Evolutionary conservation across 768 basidiomycete species (phyloP).

Genomic region (Lentinula sp.): DNA sequence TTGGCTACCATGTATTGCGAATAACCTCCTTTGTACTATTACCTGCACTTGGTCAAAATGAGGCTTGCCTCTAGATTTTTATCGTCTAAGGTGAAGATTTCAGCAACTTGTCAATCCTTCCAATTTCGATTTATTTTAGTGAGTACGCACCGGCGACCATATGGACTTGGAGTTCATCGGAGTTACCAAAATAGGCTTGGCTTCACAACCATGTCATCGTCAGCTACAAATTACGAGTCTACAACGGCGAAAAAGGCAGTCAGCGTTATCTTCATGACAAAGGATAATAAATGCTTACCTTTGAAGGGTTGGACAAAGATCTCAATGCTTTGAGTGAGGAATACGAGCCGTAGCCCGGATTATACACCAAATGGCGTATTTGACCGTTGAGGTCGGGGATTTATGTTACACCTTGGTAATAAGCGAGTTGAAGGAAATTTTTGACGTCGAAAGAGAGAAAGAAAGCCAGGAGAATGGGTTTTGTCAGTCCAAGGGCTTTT

Average conservation of each 20-base stretch:
- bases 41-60: background rate
- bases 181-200: background rate
- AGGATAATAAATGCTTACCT: background rate
- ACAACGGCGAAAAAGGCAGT: background rate
- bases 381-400: background rate
- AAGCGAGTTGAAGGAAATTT: background rate
- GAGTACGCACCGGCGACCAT: background rate
- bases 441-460: background rate
- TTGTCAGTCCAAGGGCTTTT: constrained; percentile 78
- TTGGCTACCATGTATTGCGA: background rate
- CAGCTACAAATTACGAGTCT: background rate
- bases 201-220: background rate
- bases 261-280: background rate
- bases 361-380: background rate
- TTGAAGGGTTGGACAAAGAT: background rate
- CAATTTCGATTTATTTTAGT: background rate
- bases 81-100: background rate
- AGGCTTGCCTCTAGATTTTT: background rate
- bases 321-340: background rate
- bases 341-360: background rate
- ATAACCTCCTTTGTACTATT: background rate
- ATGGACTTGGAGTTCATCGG: background rate
- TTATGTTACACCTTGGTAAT: background rate
- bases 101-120: background rate
- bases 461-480: constrained; percentile 1